Conservation (phyloP, 176 grass and related monocot genomes). For the Carex kokanica region DNA sequence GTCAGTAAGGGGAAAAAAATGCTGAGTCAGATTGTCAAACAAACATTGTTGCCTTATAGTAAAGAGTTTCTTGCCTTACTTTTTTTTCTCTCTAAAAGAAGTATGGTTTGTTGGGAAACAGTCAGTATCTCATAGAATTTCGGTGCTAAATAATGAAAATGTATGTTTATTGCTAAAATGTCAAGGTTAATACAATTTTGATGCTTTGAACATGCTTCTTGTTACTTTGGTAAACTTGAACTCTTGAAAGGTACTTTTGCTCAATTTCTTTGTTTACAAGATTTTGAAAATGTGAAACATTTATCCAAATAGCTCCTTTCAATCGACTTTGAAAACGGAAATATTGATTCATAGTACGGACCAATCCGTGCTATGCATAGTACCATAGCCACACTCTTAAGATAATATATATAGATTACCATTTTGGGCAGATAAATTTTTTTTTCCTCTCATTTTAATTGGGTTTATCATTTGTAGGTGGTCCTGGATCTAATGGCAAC, state of each 20-base stretch:
- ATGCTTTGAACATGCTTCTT: background rate
- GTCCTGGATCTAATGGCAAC: constrained; percentile 57
- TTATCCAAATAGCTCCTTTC: background rate
- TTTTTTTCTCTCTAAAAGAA: background rate
- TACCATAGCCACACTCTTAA: too few relatives aligned
- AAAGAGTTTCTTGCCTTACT: background rate
- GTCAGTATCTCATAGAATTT: background rate
- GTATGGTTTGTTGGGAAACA: background rate
- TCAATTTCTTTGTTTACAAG: background rate
- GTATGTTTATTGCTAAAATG: background rate
- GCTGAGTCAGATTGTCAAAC: background rate
- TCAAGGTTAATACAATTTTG: background rate
- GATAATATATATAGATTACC: background rate
- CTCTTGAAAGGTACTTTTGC: background rate
- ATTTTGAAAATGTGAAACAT: background rate
- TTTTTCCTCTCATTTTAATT: constrained; percentile 9
- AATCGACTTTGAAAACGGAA: too few relatives aligned
- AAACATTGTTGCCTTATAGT: background rate
- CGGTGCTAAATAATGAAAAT: background rate
- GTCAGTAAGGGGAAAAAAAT: background rate
- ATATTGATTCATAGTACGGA: too few relatives aligned
- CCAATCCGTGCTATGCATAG: too few relatives aligned
- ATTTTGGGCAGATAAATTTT: background rate
- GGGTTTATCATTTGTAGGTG: constrained; percentile 44
- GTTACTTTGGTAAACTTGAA: background rate